phyloP scores from a whole-genome alignment of 2,329 filamentous ascomycete species.

The Pestalotiopsis sp. region DNA sequence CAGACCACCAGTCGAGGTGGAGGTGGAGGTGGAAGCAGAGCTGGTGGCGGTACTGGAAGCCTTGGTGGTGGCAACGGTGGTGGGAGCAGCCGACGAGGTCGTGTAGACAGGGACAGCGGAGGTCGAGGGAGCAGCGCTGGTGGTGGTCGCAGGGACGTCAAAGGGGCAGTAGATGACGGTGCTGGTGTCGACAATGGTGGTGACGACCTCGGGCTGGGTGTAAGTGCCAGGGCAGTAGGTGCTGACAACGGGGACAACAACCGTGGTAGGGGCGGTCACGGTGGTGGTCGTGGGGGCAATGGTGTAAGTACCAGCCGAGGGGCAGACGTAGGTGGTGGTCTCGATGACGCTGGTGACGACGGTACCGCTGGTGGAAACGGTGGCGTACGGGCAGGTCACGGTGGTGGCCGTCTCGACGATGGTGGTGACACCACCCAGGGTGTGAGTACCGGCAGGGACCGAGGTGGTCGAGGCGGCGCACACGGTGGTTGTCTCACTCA shows the following conservation, averaged over 20 bases:
- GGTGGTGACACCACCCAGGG: constrained; percentile 73
- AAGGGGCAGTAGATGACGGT: constrained; percentile 74
- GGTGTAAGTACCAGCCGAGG: constrained; percentile 74
- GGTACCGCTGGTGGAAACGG: constrained; percentile 59
- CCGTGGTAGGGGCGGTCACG: constrained; percentile 54
- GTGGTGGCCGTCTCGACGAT: constrained; percentile 68
- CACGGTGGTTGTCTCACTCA: constrained; percentile 69
- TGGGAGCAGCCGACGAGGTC: constrained; percentile 21
- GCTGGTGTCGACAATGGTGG: constrained; percentile 70
- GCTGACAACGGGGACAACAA: constrained; percentile 68
- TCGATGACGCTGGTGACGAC: constrained; percentile 69
- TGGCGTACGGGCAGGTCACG: constrained; percentile 71
- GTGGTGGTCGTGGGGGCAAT: constrained; percentile 69
- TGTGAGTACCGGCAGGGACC: constrained; percentile 67
- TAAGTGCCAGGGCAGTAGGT: constrained; percentile 72
- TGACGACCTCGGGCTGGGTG: constrained; percentile 66
- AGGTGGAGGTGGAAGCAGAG: constrained; percentile 23
- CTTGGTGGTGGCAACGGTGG: constrained; percentile 25
- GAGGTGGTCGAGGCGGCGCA: constrained; percentile 64
- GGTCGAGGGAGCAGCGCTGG: constrained; percentile 29
- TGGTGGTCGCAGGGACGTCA: constrained; percentile 34
- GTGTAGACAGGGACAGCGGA: constrained; percentile 11
- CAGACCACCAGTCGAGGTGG: constrained; percentile 33
- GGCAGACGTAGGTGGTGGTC: constrained; percentile 75
- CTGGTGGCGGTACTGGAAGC: constrained; percentile 23